Base-by-base conservation (phyloP, 805 yeast species). In the Saturnispora silvae region DNA sequence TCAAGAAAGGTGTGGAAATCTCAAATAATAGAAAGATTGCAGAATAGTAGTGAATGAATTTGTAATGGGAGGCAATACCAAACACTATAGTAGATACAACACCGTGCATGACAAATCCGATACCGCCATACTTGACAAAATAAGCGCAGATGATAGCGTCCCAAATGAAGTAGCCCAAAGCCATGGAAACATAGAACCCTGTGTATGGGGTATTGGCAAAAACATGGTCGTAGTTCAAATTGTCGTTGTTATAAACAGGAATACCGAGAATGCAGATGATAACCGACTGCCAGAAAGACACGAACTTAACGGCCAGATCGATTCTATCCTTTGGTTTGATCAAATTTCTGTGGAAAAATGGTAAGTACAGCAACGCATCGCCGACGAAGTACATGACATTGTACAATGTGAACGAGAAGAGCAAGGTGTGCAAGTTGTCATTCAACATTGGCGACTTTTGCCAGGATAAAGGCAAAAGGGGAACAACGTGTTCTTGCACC, bases 91-190 rank as follows among this genome's bases (percentile, higher is more conserved):
- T 46, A 11, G 64, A 59, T 26, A 58, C 58, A 14, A 59, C 37
- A 14, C 63, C 64, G 45, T 60, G 64, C 20, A 60, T 39, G 37
- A 58, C 42, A 33, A 60, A 60, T 8, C 63, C 64, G 19, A 54
- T 28, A 3, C 64, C 65, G 34, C 55, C 57, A 34, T 48, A 48
- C 4, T 44, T 33, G 8, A 59, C 41, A 34, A 52, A 56, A 19
- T 42, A 40, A 9, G 48, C 26, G 4, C 61, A 59, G 25, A 56
- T 41, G 26, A 52, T 19, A 3, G 60, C 44, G 38, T 60, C 65
- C 64, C 64, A 60, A 18, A 60, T 46, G 34, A 60, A 60, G 41
- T 60, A 60, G 20, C 56, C 52, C 26, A 53, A 42, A 5, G 63
- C 65, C 43, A 58, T 41, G 4, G 56, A 31, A 9, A 42, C 32